A percentile compares a stretch with the other conserved stretches of the same genome.
Evolutionary conservation across 2,329 filamentous ascomycete species (phyloP).

Genomic region (Epichloe typhina): DNA sequence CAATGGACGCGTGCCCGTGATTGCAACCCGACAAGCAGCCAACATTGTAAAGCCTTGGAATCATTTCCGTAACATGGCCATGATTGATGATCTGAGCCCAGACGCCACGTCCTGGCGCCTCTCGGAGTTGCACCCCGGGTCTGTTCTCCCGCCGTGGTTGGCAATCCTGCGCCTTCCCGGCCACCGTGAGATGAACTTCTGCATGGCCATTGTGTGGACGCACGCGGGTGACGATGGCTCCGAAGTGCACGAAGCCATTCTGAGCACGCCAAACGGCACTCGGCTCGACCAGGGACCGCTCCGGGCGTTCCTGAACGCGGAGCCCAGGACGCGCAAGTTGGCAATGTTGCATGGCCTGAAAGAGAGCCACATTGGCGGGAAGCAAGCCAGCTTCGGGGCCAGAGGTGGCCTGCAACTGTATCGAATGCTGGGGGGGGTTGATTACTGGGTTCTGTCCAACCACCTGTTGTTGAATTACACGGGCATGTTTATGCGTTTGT

Average conservation of each 20-base stretch:
- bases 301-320: slow-evolving; percentile 4
- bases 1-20: slow-evolving; percentile 4
- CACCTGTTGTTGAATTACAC: slow-evolving; percentile 3
- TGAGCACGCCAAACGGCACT: slow-evolving; percentile 6
- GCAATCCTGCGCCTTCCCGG: slow-evolving; percentile 6
- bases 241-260: slow-evolving; percentile 5
- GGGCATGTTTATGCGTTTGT: slow-evolving; percentile 6
- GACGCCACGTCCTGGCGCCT: slow-evolving; percentile 3
- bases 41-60: slow-evolving; percentile 7
- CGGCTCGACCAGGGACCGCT: slow-evolving; percentile 2
- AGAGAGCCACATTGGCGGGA: slow-evolving; percentile 6
- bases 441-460: slow-evolving; percentile 7
- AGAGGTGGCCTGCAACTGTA: slow-evolving; percentile 4
- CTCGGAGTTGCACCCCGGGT: slow-evolving; percentile 1
- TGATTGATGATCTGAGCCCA: slow-evolving; percentile 1
- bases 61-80: slow-evolving; percentile 4
- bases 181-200: slow-evolving; percentile 8
- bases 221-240: neutral
- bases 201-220: slow-evolving; percentile 7
- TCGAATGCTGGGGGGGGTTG: slow-evolving; percentile 3
- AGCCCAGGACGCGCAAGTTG: slow-evolving; percentile 6
- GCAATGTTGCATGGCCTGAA: slow-evolving; percentile 7
- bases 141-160: slow-evolving; percentile 4
- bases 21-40: slow-evolving; percentile 6
- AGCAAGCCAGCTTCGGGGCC: slow-evolving; percentile 6